Percentiles rank a stretch among this genome's conserved stretches.
These are phyloP conservation scores for Microbotryum lychnidis-dioicae DNA, from an alignment of 1,284 basidiomycete genomes.

Conservation along the genomic window DNA sequence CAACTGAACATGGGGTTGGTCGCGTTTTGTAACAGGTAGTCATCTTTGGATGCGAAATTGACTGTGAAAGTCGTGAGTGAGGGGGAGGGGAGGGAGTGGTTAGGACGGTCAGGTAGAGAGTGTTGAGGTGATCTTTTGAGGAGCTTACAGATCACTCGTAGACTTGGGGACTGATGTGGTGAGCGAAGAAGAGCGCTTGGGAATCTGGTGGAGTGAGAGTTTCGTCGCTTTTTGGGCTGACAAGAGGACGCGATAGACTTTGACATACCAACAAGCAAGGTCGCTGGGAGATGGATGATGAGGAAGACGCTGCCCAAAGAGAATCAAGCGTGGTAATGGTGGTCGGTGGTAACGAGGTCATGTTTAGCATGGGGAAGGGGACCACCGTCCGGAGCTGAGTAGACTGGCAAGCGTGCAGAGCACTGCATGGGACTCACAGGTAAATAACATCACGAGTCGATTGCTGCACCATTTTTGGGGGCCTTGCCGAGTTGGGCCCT, in stretches of 20 bases:
- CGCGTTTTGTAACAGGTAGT: conserved; percentile 55
- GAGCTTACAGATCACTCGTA: conserved; percentile 15
- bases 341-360: not conserved
- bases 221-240: too few relatives aligned
- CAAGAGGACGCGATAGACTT: too few relatives aligned
- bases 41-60: conserved; percentile 40
- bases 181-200: conserved; percentile 57
- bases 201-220: conserved; percentile 43
- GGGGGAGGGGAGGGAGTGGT: too few relatives aligned
- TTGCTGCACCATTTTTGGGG: not conserved
- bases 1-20: conserved; percentile 45
- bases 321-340: not conserved
- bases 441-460: conserved; percentile 18
- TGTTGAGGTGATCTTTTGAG: too few relatives aligned
- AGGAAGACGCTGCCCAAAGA: conserved; percentile 14
- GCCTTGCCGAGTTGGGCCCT: not conserved
- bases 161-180: conserved; percentile 38
- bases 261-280: conserved; percentile 46
- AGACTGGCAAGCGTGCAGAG: too few relatives aligned
- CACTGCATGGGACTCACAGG: conserved; percentile 1
- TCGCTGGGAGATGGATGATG: conserved; percentile 54
- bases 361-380: conserved; percentile 32
- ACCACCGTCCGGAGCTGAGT: too few relatives aligned
- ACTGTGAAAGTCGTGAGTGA: not conserved
- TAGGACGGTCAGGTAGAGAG: too few relatives aligned